phyloP scores from a whole-genome alignment of 192 early-diverging fungal species.

The Thamnidium elegans region DNA sequence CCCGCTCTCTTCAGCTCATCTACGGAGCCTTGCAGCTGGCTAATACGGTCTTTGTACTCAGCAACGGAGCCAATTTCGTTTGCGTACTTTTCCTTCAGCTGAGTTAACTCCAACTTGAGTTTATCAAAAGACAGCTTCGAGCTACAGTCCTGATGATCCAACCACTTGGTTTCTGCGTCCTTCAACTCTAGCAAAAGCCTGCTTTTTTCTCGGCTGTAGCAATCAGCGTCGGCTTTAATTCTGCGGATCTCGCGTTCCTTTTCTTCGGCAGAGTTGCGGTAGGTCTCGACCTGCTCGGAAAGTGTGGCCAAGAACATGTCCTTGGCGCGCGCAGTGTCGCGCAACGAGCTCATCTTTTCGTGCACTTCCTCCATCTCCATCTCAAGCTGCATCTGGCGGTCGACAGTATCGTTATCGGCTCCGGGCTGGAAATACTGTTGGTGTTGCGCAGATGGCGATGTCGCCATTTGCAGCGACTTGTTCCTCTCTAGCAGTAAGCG shows the following conservation, averaged over 20 bases:
- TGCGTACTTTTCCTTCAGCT: constrained; percentile 20
- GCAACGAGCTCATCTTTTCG: constrained; percentile 36
- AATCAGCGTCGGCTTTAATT: constrained; percentile 26
- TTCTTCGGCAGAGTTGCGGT: constrained; percentile 36
- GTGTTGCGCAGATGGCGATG: not conserved
- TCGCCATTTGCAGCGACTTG: not conserved
- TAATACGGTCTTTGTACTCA: constrained; percentile 19
- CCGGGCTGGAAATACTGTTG: constrained; percentile 7
- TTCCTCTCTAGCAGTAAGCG: not conserved
- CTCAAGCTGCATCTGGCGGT: constrained; percentile 26
- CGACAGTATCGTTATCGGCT: not conserved
- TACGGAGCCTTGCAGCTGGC: constrained; percentile 27
- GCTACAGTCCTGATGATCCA: constrained; percentile 18
- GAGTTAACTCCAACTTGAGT: constrained; percentile 22
- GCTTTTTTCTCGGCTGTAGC: constrained; percentile 32
- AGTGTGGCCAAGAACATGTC: constrained; percentile 38
- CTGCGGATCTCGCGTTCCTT: constrained; percentile 38
- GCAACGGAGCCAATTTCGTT: constrained; percentile 17
- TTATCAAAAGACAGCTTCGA: constrained; percentile 28
- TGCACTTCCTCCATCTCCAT: constrained; percentile 41
- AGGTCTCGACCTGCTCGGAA: constrained; percentile 35
- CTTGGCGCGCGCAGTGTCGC: constrained; percentile 38
- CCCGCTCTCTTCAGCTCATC: constrained; percentile 43
- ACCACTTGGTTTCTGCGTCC: constrained; percentile 21
- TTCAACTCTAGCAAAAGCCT: constrained; percentile 23